Evolutionary conservation across 768 basidiomycete species (phyloP).

Genomic region (Phlegmacium glaucopus): DNA sequence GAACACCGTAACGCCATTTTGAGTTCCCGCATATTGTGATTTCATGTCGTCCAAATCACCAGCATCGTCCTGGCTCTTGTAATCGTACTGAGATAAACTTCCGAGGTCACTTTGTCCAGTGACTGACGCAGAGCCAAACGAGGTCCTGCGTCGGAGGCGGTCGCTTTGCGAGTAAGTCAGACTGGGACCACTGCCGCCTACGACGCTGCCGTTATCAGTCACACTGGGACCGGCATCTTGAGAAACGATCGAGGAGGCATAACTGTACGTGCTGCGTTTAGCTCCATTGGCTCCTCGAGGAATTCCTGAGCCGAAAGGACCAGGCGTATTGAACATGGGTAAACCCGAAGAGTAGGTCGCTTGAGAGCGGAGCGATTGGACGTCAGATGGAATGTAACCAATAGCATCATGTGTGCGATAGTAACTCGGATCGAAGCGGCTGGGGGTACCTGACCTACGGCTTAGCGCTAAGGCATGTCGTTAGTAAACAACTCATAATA

Average conservation of each 20-base stretch:
- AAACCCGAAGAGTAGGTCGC: slow-evolving; percentile 93
- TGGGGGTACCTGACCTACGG: slow-evolving; percentile 83
- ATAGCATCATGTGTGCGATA: slow-evolving; percentile 94
- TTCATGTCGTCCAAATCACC: slow-evolving; percentile 84
- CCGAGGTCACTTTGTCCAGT: slow-evolving; percentile 77
- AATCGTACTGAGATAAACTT: slow-evolving; percentile 73
- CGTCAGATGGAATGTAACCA: slow-evolving; percentile 93
- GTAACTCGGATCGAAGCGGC: slow-evolving; percentile 94
- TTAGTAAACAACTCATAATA: slow-evolving; percentile 1
- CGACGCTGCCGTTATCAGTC: slow-evolving; percentile 60
- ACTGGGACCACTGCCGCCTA: slow-evolving; percentile 50
- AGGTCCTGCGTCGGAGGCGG: slow-evolving; percentile 71
- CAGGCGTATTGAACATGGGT: slow-evolving; percentile 73
- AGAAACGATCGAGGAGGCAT: slow-evolving; percentile 90
- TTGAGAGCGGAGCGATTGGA: slow-evolving; percentile 94
- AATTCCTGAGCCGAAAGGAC: slow-evolving; percentile 66
- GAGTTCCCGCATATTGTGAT: slow-evolving; percentile 83
- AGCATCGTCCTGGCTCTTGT: slow-evolving; percentile 87
- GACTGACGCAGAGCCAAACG: slow-evolving; percentile 66
- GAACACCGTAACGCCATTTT: slow-evolving; percentile 83
- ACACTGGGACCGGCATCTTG: slow-evolving; percentile 76
- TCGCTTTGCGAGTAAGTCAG: slow-evolving; percentile 92
- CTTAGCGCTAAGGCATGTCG: slow-evolving; percentile 31
- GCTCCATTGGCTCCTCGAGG: slow-evolving; percentile 61
- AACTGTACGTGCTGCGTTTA: slow-evolving; percentile 77